Evolutionary conservation across 2,329 filamentous ascomycete genomes (phyloP), one percentile per base, ranked within the genome.

Genomic region (Bipolaris oryzae): DNA sequence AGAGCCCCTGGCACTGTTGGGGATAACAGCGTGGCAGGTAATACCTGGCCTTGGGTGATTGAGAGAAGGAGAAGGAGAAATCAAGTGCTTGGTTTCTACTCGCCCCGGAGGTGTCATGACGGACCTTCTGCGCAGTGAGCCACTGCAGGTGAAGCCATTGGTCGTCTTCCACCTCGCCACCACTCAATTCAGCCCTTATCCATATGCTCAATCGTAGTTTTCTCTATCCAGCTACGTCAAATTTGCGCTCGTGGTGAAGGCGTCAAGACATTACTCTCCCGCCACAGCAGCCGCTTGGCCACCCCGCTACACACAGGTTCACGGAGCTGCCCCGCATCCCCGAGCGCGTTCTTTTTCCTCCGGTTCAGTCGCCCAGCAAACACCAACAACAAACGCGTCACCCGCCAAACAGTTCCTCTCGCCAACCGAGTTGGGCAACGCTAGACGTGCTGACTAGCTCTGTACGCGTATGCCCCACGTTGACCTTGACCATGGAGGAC

Each of bases 401-500:
- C 60, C 58, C 35, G 42, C 39, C 47, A 42, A 23, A 42, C 28
- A 18, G 46, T 49, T 50, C 44, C 48, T 53, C 43, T 58, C 50
- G 47, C 55, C 52, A 60, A 28, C 54, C 55, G 47, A 44, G 52
- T 58, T 64, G 61, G 62, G 62, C 59, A 60, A 63, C 67, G 64
- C 69, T 69, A 69, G 69, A 68, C 63, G 61, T 57, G 64, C 58
- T 59, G 63, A 67, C 64, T 67, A 68, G 64, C 60, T 60, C 53
- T 67, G 54, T 63, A 64, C 64, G 59, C 61, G 57, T 65, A 60
- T 61, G 58, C 63, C 64, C 64, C 61, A 60, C 63, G 55, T 57
- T 55, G 46, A 53, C 57, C 70, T 57, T 55, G 46, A 53, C 57
- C 70, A 96, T 96, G 92, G 93, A 96, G 85, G 89, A 96, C 80